Evolutionary conservation across 2,329 filamentous ascomycete species (phyloP).

Genomic region (Fusarium sp.): DNA sequence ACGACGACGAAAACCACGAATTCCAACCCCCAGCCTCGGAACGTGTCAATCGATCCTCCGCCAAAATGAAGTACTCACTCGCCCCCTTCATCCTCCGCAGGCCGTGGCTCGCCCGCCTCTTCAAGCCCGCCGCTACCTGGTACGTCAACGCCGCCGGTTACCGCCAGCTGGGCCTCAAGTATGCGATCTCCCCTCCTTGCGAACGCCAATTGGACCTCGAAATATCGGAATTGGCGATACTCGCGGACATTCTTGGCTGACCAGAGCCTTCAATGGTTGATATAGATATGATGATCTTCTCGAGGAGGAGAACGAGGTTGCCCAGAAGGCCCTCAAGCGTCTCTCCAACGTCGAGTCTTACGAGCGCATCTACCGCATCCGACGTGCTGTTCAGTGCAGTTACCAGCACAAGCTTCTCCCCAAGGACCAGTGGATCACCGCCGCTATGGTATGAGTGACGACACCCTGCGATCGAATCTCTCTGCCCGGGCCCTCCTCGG

Average conservation of each 20-base stretch:
- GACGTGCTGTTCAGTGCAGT: slow-evolving; percentile 86
- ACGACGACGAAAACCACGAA: slow-evolving; percentile 38
- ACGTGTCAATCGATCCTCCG: slow-evolving; percentile 41
- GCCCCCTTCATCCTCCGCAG: slow-evolving; percentile 81
- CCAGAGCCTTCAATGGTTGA: slow-evolving; percentile 23
- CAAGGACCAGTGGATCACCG: slow-evolving; percentile 67
- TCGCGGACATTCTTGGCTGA: slow-evolving; percentile 35
- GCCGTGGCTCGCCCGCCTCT: slow-evolving; percentile 80
- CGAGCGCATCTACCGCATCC: slow-evolving; percentile 96
- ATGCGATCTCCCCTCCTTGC: slow-evolving; percentile 47
- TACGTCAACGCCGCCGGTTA: slow-evolving; percentile 91
- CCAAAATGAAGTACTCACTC: slow-evolving; percentile 73
- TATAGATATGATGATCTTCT: slow-evolving; percentile 91
- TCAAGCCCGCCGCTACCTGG: slow-evolving; percentile 86
- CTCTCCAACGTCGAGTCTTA: slow-evolving; percentile 90
- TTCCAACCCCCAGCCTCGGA: slow-evolving; percentile 20
- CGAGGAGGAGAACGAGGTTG: slow-evolving; percentile 87
- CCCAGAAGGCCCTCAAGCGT: slow-evolving; percentile 89
- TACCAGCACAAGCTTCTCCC: slow-evolving; percentile 71
- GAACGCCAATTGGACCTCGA: slow-evolving; percentile 31
- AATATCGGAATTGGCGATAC: background rate
- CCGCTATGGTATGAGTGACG: slow-evolving; percentile 55
- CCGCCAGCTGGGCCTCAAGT: slow-evolving; percentile 91
- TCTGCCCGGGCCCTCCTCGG: slow-evolving; percentile 21
- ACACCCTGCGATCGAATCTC: background rate